Evolutionary conservation across 345 rosid species (phyloP), one percentile per base, ranked within the genome.

Genomic region (Rhodamnia rubescens): DNA sequence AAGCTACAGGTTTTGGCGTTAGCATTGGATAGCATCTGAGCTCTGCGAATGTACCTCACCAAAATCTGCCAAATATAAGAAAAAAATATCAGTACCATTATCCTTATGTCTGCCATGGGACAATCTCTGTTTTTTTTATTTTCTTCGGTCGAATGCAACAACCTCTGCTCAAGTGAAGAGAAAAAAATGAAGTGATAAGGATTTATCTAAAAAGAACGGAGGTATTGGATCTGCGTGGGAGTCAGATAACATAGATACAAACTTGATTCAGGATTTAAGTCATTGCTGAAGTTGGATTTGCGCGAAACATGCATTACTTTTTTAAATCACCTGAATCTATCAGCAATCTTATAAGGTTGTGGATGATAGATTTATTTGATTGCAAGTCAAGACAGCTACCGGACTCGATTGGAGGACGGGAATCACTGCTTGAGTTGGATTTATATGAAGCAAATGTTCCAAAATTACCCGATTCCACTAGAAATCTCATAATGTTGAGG

Each of bases 1-100:
- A 92, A 53, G 93, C 90, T 83, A 82, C 83, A 89, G 91, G 82
- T 53, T 85, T 92, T 44, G 87, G 75, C 80, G 87, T 82, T 87
- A 86, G 74, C 81, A 36, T 36, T 36, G 40, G 40, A 36, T 36
- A 36, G 40, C 40, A 36, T 36, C 40, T 36, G 40, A 36, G 40
- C 40, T 36, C 40, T 36, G 40, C 40, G 3, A 36, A 36, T 36
- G 40, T 36, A 36, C 40, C 40, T 36, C 40, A 36, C 40, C 40
- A 36, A 36, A 36, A 36, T 36, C 40, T 36, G 40, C 40, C 40
- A 36, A 36, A 36, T 36, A 36, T 36, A 36, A 36, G 2, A 36
- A 36, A 36, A 36, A 36, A 36, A 36, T 36, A 36, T 36, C 40
- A 36, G 40, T 36, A 36, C 40, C 40, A 36, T 36, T 36, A 36